Evolutionary conservation across 2,329 filamentous ascomycete species (phyloP), one percentile per base, ranked within the genome.

Genomic region (Akanthomyces uredinophilus): DNA sequence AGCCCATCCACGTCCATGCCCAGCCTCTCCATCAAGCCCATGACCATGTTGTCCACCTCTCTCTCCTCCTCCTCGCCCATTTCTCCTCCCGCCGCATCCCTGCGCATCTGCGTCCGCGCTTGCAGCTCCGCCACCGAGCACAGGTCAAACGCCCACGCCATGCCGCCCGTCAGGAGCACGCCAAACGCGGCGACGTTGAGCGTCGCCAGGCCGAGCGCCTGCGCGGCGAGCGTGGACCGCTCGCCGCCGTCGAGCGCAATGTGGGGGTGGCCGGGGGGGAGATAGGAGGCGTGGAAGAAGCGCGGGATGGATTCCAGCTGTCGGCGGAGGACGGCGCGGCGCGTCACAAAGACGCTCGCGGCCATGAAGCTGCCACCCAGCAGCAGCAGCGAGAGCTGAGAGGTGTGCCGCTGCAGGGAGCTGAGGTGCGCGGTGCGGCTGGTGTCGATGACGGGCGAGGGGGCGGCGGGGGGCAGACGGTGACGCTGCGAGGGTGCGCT

Each of bases 171-270:
- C 10, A 83, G 76, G 82, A 96, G 86, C 73, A 96, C 86, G 1
- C 83, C 87, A 55, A 95, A 84, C 68, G 87, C 90, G 37, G 87
- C 70, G 14, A 95, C 91, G 69, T 96, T 96, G 68, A 97, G 82
- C 0, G 93, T 96, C 0, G 94, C 95, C 41, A 97, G 79, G 54
- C 88, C 90, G 24, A 99, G 79, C 0, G 94, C 94, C 74, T 96
- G 90, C 39, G 89, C 76, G 1, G 94, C 94, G 65, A 97, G 88
- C 44, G 89, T 72, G 56, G 73, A 64, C 43, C 71, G 68, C 56
- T 74, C 72, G n/a, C 65, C 65, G 8, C 67, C 64, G 65, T 75
- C 71, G 57, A 72, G 56, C 13, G 37, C 37, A 3, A 39, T 4
- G 13, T 39, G 37, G 3, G 37, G 37, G 14, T 39, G 37, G 3